These are phyloP conservation scores for Naganishia vishniacii DNA, from an alignment of 768 basidiomycete species.

Conservation along the genomic window DNA sequence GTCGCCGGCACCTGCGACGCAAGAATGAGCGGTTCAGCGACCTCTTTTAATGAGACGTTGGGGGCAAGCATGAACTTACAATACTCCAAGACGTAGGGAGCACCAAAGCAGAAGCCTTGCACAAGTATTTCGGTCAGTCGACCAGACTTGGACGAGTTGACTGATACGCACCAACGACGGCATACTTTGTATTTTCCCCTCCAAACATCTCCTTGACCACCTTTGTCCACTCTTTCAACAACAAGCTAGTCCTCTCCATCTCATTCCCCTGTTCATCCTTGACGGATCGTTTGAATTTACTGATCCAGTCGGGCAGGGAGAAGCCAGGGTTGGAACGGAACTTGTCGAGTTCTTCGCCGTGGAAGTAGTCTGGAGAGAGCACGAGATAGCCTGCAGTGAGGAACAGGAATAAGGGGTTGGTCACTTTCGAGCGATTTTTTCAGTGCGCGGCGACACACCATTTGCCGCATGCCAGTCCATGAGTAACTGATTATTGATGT, in stretches of 20 bases:
- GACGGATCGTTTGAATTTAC: slow-evolving; percentile 17
- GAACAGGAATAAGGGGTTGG: background rate
- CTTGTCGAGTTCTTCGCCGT: slow-evolving; percentile 56
- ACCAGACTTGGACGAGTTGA: slow-evolving; percentile 28
- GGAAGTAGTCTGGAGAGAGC: slow-evolving; percentile 62
- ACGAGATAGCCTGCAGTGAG: slow-evolving; percentile 56
- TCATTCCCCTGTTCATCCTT: slow-evolving; percentile 34
- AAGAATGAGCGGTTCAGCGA: background rate
- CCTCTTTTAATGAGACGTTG: background rate
- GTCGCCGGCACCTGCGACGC: slow-evolving; percentile 16
- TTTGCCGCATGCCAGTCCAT: slow-evolving; percentile 63
- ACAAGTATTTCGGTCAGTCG: background rate
- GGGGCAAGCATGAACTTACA: background rate
- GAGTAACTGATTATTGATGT: slow-evolving; percentile 57
- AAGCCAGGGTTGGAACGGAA: slow-evolving; percentile 51
- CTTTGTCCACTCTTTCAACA: slow-evolving; percentile 56
- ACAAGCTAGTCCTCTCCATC: slow-evolving; percentile 49
- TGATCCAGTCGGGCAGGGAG: slow-evolving; percentile 53
- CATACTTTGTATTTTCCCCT: slow-evolving; percentile 34
- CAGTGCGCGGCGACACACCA: slow-evolving; percentile 49
- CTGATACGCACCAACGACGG: slow-evolving; percentile 2
- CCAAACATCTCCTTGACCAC: slow-evolving; percentile 56
- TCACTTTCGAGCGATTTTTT: background rate
- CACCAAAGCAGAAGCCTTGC: slow-evolving; percentile 41
- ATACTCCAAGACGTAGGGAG: slow-evolving; percentile 36